Percentiles rank a stretch among this genome's conserved stretches.
Evolutionary conservation across 805 yeast genomes (phyloP).

Genomic region (Candida hispaniensis): DNA sequence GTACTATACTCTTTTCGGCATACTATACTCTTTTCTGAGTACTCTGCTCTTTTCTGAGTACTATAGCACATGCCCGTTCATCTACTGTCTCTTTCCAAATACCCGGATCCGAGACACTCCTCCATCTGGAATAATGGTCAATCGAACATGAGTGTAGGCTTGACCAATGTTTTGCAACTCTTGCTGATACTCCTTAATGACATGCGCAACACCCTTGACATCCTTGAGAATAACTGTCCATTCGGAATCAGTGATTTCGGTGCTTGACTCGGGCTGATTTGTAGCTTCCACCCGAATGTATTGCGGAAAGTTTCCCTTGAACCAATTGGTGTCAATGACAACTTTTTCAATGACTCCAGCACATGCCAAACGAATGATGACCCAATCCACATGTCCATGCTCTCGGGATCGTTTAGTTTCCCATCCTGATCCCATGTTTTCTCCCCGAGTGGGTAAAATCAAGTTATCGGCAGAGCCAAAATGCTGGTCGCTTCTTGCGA

Average conservation of each 20-base stretch:
- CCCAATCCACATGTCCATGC: slow-evolving; percentile 88
- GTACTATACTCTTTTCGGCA: no score
- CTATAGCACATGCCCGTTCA: no score
- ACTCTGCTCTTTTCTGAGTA: no score
- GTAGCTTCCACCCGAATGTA: slow-evolving; percentile 58
- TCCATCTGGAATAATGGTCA: slow-evolving; percentile 87
- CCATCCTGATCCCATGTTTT: slow-evolving; percentile 98
- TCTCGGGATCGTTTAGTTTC: slow-evolving; percentile 84
- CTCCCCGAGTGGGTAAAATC: slow-evolving; percentile 86
- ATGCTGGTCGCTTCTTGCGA: slow-evolving; percentile 79
- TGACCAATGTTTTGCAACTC: slow-evolving; percentile 19
- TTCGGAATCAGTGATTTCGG: slow-evolving; percentile 34
- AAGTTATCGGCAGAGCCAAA: slow-evolving; percentile 87
- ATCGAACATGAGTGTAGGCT: slow-evolving; percentile 55
- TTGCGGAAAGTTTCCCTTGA: slow-evolving; percentile 92
- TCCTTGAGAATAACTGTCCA: slow-evolving; percentile 63
- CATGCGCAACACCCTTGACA: slow-evolving; percentile 71
- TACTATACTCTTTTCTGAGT: no score
- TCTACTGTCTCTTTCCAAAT: slow-evolving; percentile 39
- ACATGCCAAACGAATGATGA: slow-evolving; percentile 66
- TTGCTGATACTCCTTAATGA: slow-evolving; percentile 50
- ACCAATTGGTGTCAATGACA: slow-evolving; percentile 85
- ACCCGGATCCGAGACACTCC: slow-evolving; percentile 89
- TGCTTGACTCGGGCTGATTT: slow-evolving; percentile 28
- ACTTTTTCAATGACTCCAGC: slow-evolving; percentile 44